These are phyloP conservation scores for Ceratocystis diversiconidia DNA, from an alignment of 2,329 filamentous ascomycete genomes.

Conservation along the genomic window DNA sequence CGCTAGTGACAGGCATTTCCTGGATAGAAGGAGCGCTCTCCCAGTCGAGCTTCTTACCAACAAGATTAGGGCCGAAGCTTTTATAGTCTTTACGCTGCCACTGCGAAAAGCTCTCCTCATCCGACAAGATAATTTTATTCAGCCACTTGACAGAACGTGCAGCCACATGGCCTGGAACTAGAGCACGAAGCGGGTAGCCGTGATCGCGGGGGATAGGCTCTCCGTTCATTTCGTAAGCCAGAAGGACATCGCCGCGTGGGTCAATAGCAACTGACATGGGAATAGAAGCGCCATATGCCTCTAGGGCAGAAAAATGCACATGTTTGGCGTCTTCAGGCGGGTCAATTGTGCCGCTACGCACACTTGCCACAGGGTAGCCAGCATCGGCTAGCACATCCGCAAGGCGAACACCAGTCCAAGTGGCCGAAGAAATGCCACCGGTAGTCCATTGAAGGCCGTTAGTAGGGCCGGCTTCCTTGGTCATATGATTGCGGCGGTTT, in stretches of 20 bases:
- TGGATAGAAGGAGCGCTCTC: conserved; percentile 49
- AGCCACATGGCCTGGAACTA: conserved; percentile 52
- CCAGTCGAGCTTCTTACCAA: conserved; percentile 43
- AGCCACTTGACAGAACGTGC: conserved; percentile 58
- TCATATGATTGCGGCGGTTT: conserved; percentile 47
- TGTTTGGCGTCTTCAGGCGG: conserved; percentile 29
- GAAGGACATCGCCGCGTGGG: conserved; percentile 47
- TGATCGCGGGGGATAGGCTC: conserved; percentile 48
- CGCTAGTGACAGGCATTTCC: conserved; percentile 53
- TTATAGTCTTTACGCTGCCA: conserved; percentile 58
- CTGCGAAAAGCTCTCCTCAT: conserved; percentile 50
- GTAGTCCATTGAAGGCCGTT: conserved; percentile 46
- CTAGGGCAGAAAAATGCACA: conserved; percentile 43
- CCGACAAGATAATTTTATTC: conserved; percentile 46
- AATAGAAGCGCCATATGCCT: conserved; percentile 49
- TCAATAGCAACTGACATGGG: conserved; percentile 45
- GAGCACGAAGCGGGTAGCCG: conserved; percentile 47
- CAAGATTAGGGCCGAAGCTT: conserved; percentile 47
- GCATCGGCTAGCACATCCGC: conserved; percentile 43
- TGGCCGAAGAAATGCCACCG: conserved; percentile 46
- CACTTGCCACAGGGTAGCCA: conserved; percentile 31
- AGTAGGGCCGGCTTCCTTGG: conserved; percentile 30
- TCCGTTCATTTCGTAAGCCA: conserved; percentile 56
- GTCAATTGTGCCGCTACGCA: conserved; percentile 7
- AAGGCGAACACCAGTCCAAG: conserved; percentile 43